Evolutionary conservation across 2,329 filamentous ascomycete species (phyloP).

Genomic region (Immersiporthe knoxdaviesiana): DNA sequence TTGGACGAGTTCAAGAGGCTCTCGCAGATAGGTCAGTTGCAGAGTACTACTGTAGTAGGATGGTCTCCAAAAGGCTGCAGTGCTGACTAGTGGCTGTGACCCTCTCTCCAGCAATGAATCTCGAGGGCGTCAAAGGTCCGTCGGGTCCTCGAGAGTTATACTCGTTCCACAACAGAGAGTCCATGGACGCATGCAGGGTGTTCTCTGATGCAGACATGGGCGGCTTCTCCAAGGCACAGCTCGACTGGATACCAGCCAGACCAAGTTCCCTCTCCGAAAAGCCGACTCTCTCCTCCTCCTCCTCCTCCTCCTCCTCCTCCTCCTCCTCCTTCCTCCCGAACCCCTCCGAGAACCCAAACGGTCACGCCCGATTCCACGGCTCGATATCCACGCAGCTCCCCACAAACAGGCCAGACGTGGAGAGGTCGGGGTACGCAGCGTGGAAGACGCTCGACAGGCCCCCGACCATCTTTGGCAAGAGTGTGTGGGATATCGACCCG

Average conservation of each 20-base stretch:
- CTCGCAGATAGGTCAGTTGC: slow-evolving; percentile 54
- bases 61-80: background rate
- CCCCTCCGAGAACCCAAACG: slow-evolving; percentile 39
- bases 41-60: no score
- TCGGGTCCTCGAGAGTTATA: slow-evolving; percentile 67
- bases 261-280: slow-evolving; percentile 24
- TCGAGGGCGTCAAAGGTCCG: slow-evolving; percentile 70
- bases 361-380: slow-evolving; percentile 83
- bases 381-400: slow-evolving; percentile 86
- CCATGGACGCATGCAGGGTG: slow-evolving; percentile 64
- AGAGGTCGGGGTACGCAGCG: slow-evolving; percentile 84
- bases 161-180: slow-evolving; percentile 58
- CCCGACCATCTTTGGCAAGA: slow-evolving; percentile 80
- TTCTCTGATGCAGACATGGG: slow-evolving; percentile 89
- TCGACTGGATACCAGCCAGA: slow-evolving; percentile 63
- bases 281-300: slow-evolving; percentile 1
- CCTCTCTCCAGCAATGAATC: slow-evolving; percentile 60
- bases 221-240: slow-evolving; percentile 74
- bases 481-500: slow-evolving; percentile 86
- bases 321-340: slow-evolving; percentile 9
- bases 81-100: slow-evolving; percentile 23
- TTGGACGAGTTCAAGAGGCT: slow-evolving; percentile 63
- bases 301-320: background rate
- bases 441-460: slow-evolving; percentile 82
- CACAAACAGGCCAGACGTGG: slow-evolving; percentile 69